Evolutionary conservation across 805 yeast genomes (phyloP).

Genomic region (Candida germanica): DNA sequence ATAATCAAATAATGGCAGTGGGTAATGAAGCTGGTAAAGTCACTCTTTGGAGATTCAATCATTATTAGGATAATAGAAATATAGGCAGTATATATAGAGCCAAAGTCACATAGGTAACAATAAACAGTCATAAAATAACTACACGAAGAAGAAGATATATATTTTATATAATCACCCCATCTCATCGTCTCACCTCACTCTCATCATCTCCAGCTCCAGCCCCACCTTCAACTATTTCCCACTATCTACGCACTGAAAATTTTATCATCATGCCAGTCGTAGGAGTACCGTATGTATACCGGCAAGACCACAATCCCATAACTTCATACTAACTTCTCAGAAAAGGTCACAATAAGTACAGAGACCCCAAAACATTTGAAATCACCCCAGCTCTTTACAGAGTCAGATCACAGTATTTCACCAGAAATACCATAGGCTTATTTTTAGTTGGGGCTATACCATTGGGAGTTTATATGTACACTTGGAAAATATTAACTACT

Average conservation of each 20-base stretch:
- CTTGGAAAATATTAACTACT: slow-evolving; percentile 61
- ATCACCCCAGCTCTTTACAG: slow-evolving; percentile 94
- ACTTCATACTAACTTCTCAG: slow-evolving; percentile 23
- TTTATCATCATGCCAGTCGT: slow-evolving; percentile 25
- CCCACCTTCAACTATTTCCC: too few species aligned
- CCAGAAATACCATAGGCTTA: slow-evolving; percentile 67
- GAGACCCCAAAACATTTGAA: slow-evolving; percentile 67
- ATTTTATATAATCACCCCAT: not conserved
- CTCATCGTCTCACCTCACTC: too few species aligned
- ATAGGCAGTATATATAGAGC: too few species aligned
- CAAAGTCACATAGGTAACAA: too few species aligned
- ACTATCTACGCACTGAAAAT: too few species aligned
- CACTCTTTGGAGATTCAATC: slow-evolving; percentile 84
- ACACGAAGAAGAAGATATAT: not conserved
- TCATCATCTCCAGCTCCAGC: too few species aligned
- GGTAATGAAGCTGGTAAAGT: slow-evolving; percentile 92
- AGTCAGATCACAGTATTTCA: slow-evolving; percentile 84
- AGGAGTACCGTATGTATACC: slow-evolving; percentile 34
- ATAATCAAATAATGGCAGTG: slow-evolving; percentile 76
- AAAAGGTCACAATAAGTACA: slow-evolving; percentile 42
- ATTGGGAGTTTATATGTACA: slow-evolving; percentile 59
- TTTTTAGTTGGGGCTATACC: slow-evolving; percentile 60
- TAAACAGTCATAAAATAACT: too few species aligned
- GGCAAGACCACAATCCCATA: too few species aligned
- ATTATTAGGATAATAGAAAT: slow-evolving; percentile 50